phyloP scores from a whole-genome alignment of 768 basidiomycete species.

The Xerocomus spinulosus region DNA sequence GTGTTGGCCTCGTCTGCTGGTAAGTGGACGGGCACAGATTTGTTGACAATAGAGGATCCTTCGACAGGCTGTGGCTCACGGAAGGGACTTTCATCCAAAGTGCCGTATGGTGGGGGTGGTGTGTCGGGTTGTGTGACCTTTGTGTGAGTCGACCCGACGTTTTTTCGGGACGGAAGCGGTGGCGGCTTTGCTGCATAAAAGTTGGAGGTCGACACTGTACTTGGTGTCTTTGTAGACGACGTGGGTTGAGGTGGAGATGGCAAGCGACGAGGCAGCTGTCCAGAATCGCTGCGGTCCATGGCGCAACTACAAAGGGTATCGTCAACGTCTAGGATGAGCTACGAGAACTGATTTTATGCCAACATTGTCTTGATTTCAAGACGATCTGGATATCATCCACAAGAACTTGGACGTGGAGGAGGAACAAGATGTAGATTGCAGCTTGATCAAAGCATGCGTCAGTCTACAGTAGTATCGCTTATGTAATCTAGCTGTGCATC shows the following conservation, averaged over 20 bases:
- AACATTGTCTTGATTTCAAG: background rate
- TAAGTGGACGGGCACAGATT: slow-evolving; percentile 35
- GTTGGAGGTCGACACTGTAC: slow-evolving; percentile 24
- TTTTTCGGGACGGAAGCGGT: slow-evolving; percentile 33
- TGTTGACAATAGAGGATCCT: slow-evolving; percentile 37
- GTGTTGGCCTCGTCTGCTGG: slow-evolving; percentile 31
- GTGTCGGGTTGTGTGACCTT: slow-evolving; percentile 28
- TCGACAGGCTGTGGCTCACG: slow-evolving; percentile 55
- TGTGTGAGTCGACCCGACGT: slow-evolving; percentile 36
- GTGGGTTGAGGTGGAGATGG: slow-evolving; percentile 44
- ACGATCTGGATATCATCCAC: slow-evolving; percentile 21
- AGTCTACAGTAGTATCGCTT: slow-evolving; percentile 15
- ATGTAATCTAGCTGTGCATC: slow-evolving; percentile 25
- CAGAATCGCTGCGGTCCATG: slow-evolving; percentile 49
- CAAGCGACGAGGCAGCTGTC: slow-evolving; percentile 30
- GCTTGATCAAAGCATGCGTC: slow-evolving; percentile 27
- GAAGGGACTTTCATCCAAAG: slow-evolving; percentile 30
- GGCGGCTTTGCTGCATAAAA: slow-evolving; percentile 33
- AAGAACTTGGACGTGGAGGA: background rate
- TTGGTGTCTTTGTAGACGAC: slow-evolving; percentile 29
- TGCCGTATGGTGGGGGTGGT: slow-evolving; percentile 25
- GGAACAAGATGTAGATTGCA: slow-evolving; percentile 13
- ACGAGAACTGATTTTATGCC: slow-evolving; percentile 1
- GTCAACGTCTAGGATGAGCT: slow-evolving; percentile 7
- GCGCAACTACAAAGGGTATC: slow-evolving; percentile 2